Evolutionary conservation across 306 rosid genomes (phyloP).

Genomic region (Sindora glabra): DNA sequence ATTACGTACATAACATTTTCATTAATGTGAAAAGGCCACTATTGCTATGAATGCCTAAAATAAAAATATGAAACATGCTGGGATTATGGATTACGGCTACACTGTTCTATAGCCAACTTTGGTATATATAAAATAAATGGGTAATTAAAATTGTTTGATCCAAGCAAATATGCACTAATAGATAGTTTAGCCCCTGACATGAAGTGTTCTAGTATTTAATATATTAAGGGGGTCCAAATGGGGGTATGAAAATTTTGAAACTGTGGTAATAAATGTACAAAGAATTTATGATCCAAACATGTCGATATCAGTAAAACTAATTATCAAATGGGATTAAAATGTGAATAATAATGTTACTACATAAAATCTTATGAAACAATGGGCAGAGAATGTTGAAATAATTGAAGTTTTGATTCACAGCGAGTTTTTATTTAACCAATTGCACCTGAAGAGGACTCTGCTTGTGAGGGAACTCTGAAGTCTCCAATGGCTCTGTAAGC

Average conservation of each 20-base stretch:
- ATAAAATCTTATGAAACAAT: not conserved
- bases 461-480: constrained; percentile 22
- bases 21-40: not conserved
- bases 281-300: no score
- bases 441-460: constrained; percentile 43
- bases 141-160: not conserved
- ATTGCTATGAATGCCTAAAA: not conserved
- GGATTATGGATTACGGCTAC: not conserved
- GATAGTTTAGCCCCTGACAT: not conserved
- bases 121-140: not conserved
- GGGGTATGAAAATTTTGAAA: not conserved
- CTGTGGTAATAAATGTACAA: no score
- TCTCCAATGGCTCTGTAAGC: constrained; percentile 21
- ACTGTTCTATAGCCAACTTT: not conserved
- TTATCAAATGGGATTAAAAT: no score
- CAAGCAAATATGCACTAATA: constrained; percentile 27
- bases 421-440: not conserved
- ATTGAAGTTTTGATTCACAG: not conserved
- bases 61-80: no score
- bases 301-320: no score
- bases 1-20: not conserved
- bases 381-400: not conserved
- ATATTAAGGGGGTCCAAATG: not conserved
- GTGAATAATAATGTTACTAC: not conserved
- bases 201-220: not conserved